Percentiles rank a stretch among this genome's conserved stretches.
These are phyloP conservation scores for Salix koriyanagi DNA, from an alignment of 345 rosid genomes.

Conservation along the genomic window DNA sequence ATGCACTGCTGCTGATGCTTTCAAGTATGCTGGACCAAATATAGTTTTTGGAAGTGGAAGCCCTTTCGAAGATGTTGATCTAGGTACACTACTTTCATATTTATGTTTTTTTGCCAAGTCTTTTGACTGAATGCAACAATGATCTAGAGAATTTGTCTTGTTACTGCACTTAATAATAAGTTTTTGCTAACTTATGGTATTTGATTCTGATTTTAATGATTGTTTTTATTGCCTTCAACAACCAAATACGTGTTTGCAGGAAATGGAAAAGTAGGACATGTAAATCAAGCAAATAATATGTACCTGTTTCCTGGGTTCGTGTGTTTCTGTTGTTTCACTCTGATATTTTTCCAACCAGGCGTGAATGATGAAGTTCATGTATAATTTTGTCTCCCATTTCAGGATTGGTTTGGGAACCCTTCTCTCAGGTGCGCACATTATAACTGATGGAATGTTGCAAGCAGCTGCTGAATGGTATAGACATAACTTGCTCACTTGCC, in stretches of 20 bases:
- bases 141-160: neutral
- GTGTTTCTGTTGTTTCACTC: constrained; percentile 17
- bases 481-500: neutral
- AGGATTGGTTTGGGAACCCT: constrained; percentile 94
- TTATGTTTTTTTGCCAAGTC: constrained; percentile 8
- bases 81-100: constrained; percentile 45
- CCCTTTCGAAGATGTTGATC: constrained; percentile 80
- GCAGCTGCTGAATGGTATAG: constrained; percentile 91
- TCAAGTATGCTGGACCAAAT: constrained; percentile 85
- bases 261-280: constrained; percentile 82
- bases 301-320: constrained; percentile 96
- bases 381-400: constrained; percentile 14
- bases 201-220: constrained; percentile 1
- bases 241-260: constrained; percentile 41
- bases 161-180: neutral
- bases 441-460: constrained; percentile 84
- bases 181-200: neutral
- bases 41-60: constrained; percentile 97
- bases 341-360: neutral
- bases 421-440: constrained; percentile 68
- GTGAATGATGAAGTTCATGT: constrained; percentile 1
- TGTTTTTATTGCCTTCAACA: neutral
- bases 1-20: constrained; percentile 93
- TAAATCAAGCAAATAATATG: constrained; percentile 98
- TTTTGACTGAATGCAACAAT: constrained; percentile 2